Percentiles rank a stretch among this genome's conserved stretches.
Evolutionary conservation across 208 protist species (phyloP).

Genomic region (Herpetomonas muscarum): DNA sequence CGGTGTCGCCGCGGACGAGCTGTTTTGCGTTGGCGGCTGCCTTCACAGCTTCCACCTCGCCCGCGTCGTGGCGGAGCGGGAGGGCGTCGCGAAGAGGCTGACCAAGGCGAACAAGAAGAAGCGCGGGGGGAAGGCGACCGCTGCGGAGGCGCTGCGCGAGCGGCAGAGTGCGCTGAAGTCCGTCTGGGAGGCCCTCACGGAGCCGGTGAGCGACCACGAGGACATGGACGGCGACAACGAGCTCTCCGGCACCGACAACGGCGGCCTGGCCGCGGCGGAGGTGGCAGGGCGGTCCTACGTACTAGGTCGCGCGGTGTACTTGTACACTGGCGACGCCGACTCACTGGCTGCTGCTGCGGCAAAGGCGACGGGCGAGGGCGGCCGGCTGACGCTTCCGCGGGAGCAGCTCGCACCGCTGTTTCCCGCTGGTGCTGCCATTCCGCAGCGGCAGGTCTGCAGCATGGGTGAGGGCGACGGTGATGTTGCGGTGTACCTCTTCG

Average conservation of each 20-base stretch:
- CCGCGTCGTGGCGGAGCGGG: constrained; percentile 6
- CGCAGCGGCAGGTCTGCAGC: too few relatives aligned
- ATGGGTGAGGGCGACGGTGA: constrained; percentile 1
- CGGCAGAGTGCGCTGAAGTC: constrained; percentile 14
- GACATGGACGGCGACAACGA: neutral
- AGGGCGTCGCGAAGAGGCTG: neutral
- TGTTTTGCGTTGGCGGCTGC: constrained; percentile 63
- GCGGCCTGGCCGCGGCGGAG: constrained; percentile 8
- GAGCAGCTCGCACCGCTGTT: too few relatives aligned
- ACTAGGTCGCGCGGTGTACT: constrained; percentile 36
- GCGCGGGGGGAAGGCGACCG: neutral
- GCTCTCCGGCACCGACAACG: constrained; percentile 4
- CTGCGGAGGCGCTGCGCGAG: constrained; percentile 6
- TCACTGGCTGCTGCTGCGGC: neutral
- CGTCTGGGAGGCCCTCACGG: constrained; percentile 19
- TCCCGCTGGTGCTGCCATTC: too few relatives aligned
- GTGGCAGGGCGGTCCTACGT: constrained; percentile 9
- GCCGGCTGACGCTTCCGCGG: neutral
- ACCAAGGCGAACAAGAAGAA: constrained; percentile 2
- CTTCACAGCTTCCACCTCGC: constrained; percentile 60
- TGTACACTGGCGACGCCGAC: constrained; percentile 21
- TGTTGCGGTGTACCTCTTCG: constrained; percentile 27
- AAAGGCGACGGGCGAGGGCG: neutral
- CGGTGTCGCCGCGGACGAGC: constrained; percentile 57
- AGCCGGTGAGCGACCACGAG: neutral